phyloP scores from a whole-genome alignment of 108 stramenopile species.

The Cylindrotheca fusiformis region DNA sequence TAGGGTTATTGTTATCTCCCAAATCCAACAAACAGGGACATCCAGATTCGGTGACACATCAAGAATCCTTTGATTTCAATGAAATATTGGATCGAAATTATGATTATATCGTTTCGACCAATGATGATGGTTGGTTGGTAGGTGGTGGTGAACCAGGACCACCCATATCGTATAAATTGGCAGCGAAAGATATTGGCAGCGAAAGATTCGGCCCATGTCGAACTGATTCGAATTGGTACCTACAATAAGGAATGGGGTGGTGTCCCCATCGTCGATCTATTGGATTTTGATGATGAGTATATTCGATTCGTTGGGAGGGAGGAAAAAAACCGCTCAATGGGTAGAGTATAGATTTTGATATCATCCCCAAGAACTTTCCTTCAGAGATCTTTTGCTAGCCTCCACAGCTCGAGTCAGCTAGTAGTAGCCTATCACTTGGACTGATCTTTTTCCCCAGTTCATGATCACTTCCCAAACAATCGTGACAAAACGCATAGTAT shows the following conservation, averaged over 20 bases:
- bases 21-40: conserved; percentile 58
- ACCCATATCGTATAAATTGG: conserved; percentile 74
- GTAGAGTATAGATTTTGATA: no score
- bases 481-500: no score
- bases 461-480: no score
- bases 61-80: conserved; percentile 81
- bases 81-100: conserved; percentile 61
- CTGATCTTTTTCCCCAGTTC: no score
- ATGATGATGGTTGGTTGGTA: conserved; percentile 91
- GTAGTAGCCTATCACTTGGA: no score
- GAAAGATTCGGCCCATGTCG: conserved; percentile 83
- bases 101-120: conserved; percentile 67
- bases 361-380: no score
- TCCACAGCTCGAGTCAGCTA: no score
- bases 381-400: no score
- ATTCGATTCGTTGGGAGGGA: no score
- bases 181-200: no score
- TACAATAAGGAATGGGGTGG: conserved; percentile 83
- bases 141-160: conserved; percentile 88
- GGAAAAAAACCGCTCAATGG: no score
- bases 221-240: conserved; percentile 87
- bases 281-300: no score
- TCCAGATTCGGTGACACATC: conserved; percentile 74
- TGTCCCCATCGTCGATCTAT: conserved; percentile 55
- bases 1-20: conserved; percentile 75